Evolutionary conservation across 2,329 filamentous ascomycete genomes (phyloP).

Genomic region (Aureobasidium sp.): DNA sequence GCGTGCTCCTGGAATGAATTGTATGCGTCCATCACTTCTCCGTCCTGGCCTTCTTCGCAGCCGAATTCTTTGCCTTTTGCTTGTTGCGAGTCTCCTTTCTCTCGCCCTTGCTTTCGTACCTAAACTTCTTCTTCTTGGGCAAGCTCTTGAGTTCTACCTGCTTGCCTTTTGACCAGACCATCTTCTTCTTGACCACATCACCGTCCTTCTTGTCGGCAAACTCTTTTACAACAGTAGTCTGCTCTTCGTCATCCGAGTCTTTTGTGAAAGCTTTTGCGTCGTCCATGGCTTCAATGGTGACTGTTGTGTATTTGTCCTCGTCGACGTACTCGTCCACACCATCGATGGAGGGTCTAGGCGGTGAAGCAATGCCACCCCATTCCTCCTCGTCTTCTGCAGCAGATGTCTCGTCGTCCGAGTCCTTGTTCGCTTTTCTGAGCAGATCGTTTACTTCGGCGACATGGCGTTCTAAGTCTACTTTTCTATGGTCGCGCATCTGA

Average conservation of each 20-base stretch:
- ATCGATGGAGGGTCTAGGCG: slow-evolving; percentile 41
- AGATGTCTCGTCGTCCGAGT: slow-evolving; percentile 22
- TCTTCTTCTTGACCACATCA: slow-evolving; percentile 21
- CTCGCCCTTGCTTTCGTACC: slow-evolving; percentile 84
- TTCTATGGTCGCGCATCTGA: slow-evolving; percentile 76
- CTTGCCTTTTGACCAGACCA: slow-evolving; percentile 32
- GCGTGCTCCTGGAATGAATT: slow-evolving; percentile 1
- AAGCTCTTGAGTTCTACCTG: slow-evolving; percentile 43
- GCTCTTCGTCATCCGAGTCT: slow-evolving; percentile 4
- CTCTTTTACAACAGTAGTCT: slow-evolving; percentile 5
- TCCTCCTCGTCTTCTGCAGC: slow-evolving; percentile 15
- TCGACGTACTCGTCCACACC: slow-evolving; percentile 67
- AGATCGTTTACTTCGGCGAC: slow-evolving; percentile 66
- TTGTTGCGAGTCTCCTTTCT: slow-evolving; percentile 54
- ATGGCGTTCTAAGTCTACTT: slow-evolving; percentile 72
- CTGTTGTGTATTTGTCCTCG: slow-evolving; percentile 90
- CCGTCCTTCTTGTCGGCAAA: slow-evolving; percentile 2
- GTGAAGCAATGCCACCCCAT: slow-evolving; percentile 38
- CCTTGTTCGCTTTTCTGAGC: slow-evolving; percentile 46
- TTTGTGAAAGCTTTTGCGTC: slow-evolving; percentile 37
- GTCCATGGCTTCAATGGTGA: slow-evolving; percentile 83
- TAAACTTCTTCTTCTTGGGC: slow-evolving; percentile 79
- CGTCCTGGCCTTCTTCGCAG: slow-evolving; percentile 52
- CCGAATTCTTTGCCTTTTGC: slow-evolving; percentile 61
- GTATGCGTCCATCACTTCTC: slow-evolving; percentile 23